Evolutionary conservation across 2,329 filamentous ascomycete genomes (phyloP).

Genomic region (Colletotrichum gigasporum): DNA sequence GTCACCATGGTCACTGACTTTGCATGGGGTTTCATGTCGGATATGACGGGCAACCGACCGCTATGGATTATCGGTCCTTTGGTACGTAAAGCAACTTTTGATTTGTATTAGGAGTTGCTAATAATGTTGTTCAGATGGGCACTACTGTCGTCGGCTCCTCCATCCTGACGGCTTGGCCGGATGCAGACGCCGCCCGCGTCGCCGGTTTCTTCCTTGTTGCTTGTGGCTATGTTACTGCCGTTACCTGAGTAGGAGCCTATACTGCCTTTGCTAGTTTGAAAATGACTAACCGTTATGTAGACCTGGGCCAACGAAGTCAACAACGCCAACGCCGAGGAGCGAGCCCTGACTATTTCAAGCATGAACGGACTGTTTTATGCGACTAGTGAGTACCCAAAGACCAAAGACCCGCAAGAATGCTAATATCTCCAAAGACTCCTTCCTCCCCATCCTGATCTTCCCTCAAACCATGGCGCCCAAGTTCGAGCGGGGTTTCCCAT

Average conservation of each 20-base stretch:
- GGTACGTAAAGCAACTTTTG: background rate
- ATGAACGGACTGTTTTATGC: constrained; percentile 46
- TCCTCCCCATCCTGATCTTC: constrained; percentile 44
- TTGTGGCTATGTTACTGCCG: constrained; percentile 14
- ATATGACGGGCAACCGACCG: constrained; percentile 3
- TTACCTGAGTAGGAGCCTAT: background rate
- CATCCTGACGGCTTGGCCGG: constrained; percentile 3
- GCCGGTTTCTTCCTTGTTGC: constrained; percentile 14
- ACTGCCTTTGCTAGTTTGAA: fast-evolving
- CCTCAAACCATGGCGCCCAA: constrained; percentile 43
- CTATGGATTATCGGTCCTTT: constrained; percentile 10
- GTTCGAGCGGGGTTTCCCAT: constrained; percentile 33
- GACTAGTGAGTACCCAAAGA: background rate
- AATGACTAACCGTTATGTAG: constrained; percentile 25
- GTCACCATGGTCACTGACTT: constrained; percentile 22
- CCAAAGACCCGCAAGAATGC: fast-evolving
- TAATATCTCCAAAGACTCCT: constrained; percentile 34
- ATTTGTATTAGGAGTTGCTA: background rate
- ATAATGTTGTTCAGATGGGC: background rate
- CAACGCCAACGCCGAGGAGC: constrained; percentile 41
- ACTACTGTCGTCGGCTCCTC: constrained; percentile 19
- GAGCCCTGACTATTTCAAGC: constrained; percentile 42
- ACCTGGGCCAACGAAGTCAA: constrained; percentile 46
- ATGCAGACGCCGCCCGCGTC: background rate
- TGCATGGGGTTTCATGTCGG: constrained; percentile 15